Percentiles rank a stretch among this genome's conserved stretches.
Conservation (phyloP, 2,329 filamentous ascomycete genomes). For the Sporothrix humicola region DNA sequence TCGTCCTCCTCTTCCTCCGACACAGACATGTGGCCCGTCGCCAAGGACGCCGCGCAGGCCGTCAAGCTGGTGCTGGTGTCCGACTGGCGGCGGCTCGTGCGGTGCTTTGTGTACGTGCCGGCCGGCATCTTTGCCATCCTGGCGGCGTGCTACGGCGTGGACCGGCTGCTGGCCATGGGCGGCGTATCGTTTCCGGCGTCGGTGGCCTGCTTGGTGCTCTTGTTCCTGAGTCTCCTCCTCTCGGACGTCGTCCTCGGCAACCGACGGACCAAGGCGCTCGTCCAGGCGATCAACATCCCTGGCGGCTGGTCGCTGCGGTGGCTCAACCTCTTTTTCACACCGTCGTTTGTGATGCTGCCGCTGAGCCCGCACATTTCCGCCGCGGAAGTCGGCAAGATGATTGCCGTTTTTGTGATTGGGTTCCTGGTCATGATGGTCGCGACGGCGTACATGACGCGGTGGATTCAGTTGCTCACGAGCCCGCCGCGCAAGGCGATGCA, state of each 20-base stretch:
- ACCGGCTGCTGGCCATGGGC: slow-evolving; percentile 52
- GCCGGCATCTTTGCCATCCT: slow-evolving; percentile 51
- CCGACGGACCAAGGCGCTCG: slow-evolving; percentile 54
- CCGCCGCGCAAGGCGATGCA: slow-evolving; percentile 58
- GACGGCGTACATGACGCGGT: slow-evolving; percentile 61
- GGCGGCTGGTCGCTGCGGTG: slow-evolving; percentile 63
- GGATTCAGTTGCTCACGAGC: slow-evolving; percentile 57
- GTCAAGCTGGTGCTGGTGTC: slow-evolving; percentile 40
- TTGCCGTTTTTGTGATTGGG: slow-evolving; percentile 64
- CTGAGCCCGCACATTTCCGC: slow-evolving; percentile 60
- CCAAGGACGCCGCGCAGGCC: background rate
- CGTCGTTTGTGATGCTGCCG: slow-evolving; percentile 64
- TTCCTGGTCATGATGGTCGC: slow-evolving; percentile 59
- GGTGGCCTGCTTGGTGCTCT: slow-evolving; percentile 61
- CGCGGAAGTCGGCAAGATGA: slow-evolving; percentile 63
- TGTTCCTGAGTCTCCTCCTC: slow-evolving; percentile 58
- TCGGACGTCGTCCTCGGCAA: slow-evolving; percentile 56
- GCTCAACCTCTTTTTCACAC: slow-evolving; percentile 65
- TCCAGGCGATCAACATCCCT: slow-evolving; percentile 59
- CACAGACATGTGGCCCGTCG: slow-evolving; percentile 25
- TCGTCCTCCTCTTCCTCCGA: too few species aligned
- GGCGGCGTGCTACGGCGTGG: slow-evolving; percentile 52
- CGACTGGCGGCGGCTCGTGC: slow-evolving; percentile 37
- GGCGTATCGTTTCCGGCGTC: slow-evolving; percentile 64
- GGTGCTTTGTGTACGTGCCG: slow-evolving; percentile 60